These are phyloP conservation scores for Aspergillus floridensis DNA, from an alignment of 2,329 filamentous ascomycete species.

Conservation along the genomic window DNA sequence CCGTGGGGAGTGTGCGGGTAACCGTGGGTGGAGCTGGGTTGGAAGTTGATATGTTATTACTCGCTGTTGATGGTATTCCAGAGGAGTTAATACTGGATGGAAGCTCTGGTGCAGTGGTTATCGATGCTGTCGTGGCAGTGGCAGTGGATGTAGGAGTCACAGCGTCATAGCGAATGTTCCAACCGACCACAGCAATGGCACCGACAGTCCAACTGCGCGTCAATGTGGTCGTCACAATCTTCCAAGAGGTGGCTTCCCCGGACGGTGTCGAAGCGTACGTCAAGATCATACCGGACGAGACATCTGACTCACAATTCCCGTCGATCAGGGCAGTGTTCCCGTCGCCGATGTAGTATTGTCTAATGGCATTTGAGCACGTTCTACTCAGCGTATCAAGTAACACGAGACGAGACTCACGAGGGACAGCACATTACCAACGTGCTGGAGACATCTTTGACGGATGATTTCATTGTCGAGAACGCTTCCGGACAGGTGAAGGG, in stretches of 20 bases:
- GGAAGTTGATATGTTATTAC: background rate
- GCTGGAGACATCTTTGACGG: conserved; percentile 6
- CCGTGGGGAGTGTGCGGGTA: background rate
- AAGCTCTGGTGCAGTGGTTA: background rate
- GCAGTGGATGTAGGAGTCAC: background rate
- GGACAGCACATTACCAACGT: conserved; percentile 11
- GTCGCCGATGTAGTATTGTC: background rate
- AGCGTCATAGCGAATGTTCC: conserved; percentile 1
- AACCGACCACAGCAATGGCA: conserved; percentile 5
- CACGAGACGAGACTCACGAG: background rate
- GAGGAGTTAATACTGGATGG: no score
- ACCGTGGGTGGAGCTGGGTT: background rate
- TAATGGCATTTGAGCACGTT: background rate
- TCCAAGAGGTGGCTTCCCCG: background rate
- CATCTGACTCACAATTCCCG: conserved; percentile 1
- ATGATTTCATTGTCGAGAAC: background rate
- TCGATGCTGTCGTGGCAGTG: background rate
- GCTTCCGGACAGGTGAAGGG: conserved; percentile 7
- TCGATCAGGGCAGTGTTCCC: background rate
- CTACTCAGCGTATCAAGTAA: no score
- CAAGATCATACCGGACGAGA: conserved; percentile 6
- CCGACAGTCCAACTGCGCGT: background rate
- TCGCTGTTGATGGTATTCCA: background rate
- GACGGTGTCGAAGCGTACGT: conserved; percentile 6
- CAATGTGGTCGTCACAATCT: conserved; percentile 1